A percentile compares a stretch with the other conserved stretches of the same genome.
Conservation (phyloP, 805 yeast genomes). For the Lipomyces spencermartinsiae region DNA sequence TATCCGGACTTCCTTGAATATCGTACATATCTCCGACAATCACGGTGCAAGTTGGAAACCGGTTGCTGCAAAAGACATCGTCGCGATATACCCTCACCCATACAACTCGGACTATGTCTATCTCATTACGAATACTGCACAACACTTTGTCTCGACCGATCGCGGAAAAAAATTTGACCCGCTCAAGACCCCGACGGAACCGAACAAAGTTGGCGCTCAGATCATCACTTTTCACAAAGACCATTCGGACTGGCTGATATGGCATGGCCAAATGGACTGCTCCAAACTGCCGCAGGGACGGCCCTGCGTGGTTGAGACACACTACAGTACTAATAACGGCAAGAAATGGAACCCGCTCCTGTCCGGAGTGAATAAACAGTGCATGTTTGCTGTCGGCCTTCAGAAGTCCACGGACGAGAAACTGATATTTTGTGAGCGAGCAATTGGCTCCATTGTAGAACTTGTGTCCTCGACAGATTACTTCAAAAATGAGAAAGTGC, state of each 20-base stretch:
- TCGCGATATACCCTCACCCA: slow-evolving; percentile 67
- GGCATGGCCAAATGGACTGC: slow-evolving; percentile 70
- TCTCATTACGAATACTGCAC: slow-evolving; percentile 56
- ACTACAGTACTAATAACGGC: slow-evolving; percentile 73
- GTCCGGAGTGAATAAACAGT: slow-evolving; percentile 54
- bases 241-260: slow-evolving; percentile 65
- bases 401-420: slow-evolving; percentile 54
- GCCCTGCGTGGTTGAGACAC: slow-evolving; percentile 65
- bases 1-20: slow-evolving; percentile 59
- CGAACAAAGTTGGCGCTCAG: slow-evolving; percentile 48
- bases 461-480: slow-evolving; percentile 61
- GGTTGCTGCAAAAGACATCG: slow-evolving; percentile 53
- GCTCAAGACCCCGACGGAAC: slow-evolving; percentile 51
- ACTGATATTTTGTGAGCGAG: slow-evolving; percentile 67
- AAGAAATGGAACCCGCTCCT: slow-evolving; percentile 60
- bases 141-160: slow-evolving; percentile 66
- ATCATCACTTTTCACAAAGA: slow-evolving; percentile 66
- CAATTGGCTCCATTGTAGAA: slow-evolving; percentile 13
- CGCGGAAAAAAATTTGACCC: slow-evolving; percentile 66
- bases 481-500: slow-evolving; percentile 46
- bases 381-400: slow-evolving; percentile 73
- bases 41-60: slow-evolving; percentile 62
- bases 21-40: slow-evolving; percentile 70
- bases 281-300: slow-evolving; percentile 49
- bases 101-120: slow-evolving; percentile 62